Evolutionary conservation across 2,329 filamentous ascomycete genomes (phyloP).

Genomic region (Fusarium concolor): DNA sequence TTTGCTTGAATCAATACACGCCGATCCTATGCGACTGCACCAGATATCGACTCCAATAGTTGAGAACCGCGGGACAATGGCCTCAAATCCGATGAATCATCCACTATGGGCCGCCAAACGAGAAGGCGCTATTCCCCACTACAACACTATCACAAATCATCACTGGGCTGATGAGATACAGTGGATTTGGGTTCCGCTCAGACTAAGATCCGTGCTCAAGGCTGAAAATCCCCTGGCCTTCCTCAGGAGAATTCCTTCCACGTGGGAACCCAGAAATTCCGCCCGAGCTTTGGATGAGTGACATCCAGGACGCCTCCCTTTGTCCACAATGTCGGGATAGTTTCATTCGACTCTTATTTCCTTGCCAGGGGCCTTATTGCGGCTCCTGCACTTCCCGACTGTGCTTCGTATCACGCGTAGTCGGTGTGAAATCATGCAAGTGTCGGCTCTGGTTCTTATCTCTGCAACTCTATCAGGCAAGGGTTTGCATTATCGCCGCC

Average conservation of each 20-base stretch:
- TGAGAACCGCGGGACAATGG: not conserved
- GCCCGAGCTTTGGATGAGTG: not conserved
- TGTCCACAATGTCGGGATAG: not conserved
- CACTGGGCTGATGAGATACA: slow-evolving; percentile 8
- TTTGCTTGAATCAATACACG: not conserved
- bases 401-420: not conserved
- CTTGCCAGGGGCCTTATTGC: not conserved
- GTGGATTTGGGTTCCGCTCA: not conserved
- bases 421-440: not conserved
- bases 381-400: not conserved
- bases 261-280: slow-evolving; percentile 1
- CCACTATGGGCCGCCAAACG: not conserved
- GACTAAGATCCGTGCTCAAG: not conserved
- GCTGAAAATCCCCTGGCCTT: not conserved
- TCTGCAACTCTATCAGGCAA: not conserved
- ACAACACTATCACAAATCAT: not conserved
- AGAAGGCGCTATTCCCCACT: not conserved
- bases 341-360: not conserved
- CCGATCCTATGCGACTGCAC: slow-evolving; percentile 3
- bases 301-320: not conserved
- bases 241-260: slow-evolving; percentile 1
- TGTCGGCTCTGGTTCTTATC: not conserved
- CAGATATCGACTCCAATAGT: not conserved
- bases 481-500: not conserved
- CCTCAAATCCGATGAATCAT: not conserved